phyloP scores from a whole-genome alignment of 2,329 filamentous ascomycete genomes.

The Xenoacremonium recifei region DNA sequence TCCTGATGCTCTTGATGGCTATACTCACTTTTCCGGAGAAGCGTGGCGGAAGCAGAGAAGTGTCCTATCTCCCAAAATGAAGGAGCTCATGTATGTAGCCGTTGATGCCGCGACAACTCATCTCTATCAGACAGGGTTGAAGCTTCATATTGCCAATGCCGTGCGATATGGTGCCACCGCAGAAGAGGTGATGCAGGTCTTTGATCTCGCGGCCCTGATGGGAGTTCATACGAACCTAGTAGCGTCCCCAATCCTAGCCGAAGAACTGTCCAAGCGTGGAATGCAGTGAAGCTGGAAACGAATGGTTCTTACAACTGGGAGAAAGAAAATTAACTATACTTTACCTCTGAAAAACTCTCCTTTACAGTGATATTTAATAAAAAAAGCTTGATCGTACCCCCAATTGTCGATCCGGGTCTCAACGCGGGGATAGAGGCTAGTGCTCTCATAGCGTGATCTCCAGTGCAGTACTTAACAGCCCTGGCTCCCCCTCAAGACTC shows the following conservation, averaged over 20 bases:
- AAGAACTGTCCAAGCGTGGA: neutral
- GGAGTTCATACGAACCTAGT: neutral
- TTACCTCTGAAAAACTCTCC: too few relatives aligned
- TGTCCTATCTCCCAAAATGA: neutral
- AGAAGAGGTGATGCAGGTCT: neutral
- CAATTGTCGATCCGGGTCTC: too few relatives aligned
- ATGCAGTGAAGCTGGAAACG: too few relatives aligned
- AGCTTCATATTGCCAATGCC: neutral
- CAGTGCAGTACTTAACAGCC: too few relatives aligned
- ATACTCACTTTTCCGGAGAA: neutral
- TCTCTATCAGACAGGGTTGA: neutral
- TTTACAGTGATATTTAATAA: too few relatives aligned
- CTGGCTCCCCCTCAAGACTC: too few relatives aligned
- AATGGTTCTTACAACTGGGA: too few relatives aligned
- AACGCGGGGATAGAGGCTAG: too few relatives aligned
- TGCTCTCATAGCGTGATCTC: too few relatives aligned
- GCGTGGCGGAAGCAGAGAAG: neutral
- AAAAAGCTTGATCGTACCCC: too few relatives aligned
- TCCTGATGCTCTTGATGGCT: neutral
- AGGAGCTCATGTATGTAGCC: neutral
- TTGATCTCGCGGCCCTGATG: neutral
- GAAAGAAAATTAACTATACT: too few relatives aligned
- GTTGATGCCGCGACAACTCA: neutral
- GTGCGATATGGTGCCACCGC: neutral
- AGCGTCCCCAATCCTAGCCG: neutral